These are phyloP conservation scores for Pseudognaphalium luteoalbum DNA, from an alignment of 129 eudicot species.

Conservation along the genomic window DNA sequence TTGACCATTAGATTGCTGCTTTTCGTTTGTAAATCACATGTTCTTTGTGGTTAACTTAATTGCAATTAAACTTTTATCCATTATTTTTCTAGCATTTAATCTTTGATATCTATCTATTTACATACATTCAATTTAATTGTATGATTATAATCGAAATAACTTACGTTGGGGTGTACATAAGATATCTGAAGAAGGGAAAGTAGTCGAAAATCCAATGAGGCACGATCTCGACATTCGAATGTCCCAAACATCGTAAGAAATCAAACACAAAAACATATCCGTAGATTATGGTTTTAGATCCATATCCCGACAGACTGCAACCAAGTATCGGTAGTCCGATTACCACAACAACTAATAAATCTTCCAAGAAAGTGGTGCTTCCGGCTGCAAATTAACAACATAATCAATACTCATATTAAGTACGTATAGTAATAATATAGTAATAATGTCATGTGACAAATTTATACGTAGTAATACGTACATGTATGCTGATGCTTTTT, in stretches of 20 bases:
- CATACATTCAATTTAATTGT: not conserved
- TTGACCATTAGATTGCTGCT: not conserved
- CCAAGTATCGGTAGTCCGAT: slow-evolving; percentile 68
- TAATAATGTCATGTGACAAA: not conserved
- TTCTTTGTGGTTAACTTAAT: not conserved
- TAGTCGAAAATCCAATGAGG: slow-evolving; percentile 60
- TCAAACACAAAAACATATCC: slow-evolving; percentile 67
- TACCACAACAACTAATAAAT: slow-evolving; percentile 44
- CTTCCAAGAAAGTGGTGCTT: slow-evolving; percentile 67
- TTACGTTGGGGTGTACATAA: slow-evolving; percentile 86
- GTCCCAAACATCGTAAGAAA: slow-evolving; percentile 70
- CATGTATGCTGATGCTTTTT: not conserved
- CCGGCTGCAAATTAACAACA: slow-evolving; percentile 53
- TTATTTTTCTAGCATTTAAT: not conserved
- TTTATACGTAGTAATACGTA: not conserved
- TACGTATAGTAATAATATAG: too few relatives aligned
- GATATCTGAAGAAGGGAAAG: slow-evolving; percentile 56
- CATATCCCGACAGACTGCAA: slow-evolving; percentile 54
- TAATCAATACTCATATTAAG: too few relatives aligned
- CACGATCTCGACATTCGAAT: slow-evolving; percentile 68
- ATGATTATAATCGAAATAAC: slow-evolving; percentile 18
- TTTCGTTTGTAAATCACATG: slow-evolving; percentile 1
- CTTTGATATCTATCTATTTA: not conserved
- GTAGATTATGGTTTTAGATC: slow-evolving; percentile 58
- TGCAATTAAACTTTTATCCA: not conserved